A percentile compares a stretch with the other conserved stretches of the same genome.
Evolutionary conservation across 768 basidiomycete species (phyloP).

Genomic region (Russula brevipes): DNA sequence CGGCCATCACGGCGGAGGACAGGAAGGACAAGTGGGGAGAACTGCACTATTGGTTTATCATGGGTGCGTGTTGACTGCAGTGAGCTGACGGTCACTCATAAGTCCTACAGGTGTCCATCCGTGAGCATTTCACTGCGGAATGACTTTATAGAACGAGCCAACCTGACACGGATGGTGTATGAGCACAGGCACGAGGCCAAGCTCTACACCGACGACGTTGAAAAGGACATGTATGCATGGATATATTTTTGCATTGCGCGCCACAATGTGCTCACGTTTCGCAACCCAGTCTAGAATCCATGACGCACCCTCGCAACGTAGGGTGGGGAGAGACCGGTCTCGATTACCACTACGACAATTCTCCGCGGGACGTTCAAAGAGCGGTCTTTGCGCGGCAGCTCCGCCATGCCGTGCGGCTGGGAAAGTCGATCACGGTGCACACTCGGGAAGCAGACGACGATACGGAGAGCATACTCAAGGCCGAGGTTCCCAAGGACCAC

Average conservation of each 20-base stretch:
- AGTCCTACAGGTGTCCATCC: constrained; percentile 58
- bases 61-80: constrained; percentile 43
- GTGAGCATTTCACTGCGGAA: constrained; percentile 37
- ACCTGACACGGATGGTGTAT: neutral
- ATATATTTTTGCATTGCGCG: neutral
- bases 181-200: constrained; percentile 63
- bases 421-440: constrained; percentile 80
- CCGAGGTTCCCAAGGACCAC: constrained; percentile 67
- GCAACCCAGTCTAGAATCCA: constrained; percentile 57
- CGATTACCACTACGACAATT: constrained; percentile 80
- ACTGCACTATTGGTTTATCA: constrained; percentile 76
- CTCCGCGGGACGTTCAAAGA: constrained; percentile 64
- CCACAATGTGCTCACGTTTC: neutral
- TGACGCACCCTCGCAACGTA: constrained; percentile 75
- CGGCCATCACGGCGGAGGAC: constrained; percentile 49
- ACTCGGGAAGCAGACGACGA: constrained; percentile 84
- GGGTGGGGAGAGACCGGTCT: constrained; percentile 88
- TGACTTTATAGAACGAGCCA: neutral
- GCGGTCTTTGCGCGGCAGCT: constrained; percentile 65
- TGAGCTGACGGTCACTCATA: neutral
- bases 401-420: constrained; percentile 55
- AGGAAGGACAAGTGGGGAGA: constrained; percentile 55
- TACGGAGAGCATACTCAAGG: constrained; percentile 70
- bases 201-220: constrained; percentile 60
- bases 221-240: constrained; percentile 55